Conservation (phyloP, 768 basidiomycete genomes). For the Hysterangium stoloniferum region DNA sequence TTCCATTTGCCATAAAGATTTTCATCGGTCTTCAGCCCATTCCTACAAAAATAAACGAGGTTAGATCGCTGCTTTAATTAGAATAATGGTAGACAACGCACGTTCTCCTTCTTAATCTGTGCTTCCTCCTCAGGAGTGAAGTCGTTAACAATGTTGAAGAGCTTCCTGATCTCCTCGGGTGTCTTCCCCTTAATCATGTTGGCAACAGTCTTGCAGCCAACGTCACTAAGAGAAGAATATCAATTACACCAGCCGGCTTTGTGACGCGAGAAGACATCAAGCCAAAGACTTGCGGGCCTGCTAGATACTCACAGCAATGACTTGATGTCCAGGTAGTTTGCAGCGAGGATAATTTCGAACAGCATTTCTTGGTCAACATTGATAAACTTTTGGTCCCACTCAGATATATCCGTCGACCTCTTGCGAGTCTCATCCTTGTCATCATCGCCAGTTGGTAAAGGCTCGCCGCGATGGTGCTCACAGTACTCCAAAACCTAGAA, state of each 20-base stretch:
- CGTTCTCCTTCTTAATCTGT: conserved; percentile 99
- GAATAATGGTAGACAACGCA: conserved; percentile 35
- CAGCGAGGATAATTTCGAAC: conserved; percentile 98
- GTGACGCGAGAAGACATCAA: conserved; percentile 9
- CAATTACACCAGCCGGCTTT: conserved; percentile 9
- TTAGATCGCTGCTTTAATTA: not conserved
- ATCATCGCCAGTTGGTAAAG: conserved; percentile 83
- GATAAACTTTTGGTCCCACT: conserved; percentile 99
- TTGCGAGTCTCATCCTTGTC: conserved; percentile 91
- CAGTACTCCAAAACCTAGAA: conserved; percentile 99
- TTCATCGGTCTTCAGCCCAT: conserved; percentile 90
- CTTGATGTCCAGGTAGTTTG: conserved; percentile 99
- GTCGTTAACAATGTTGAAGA: conserved; percentile 97
- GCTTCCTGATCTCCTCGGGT: conserved; percentile 96
- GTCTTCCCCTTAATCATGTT: conserved; percentile 99
- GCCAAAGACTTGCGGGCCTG: not conserved
- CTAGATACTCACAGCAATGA: conserved; percentile 70
- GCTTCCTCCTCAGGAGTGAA: conserved; percentile 99
- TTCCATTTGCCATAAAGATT: too few species aligned
- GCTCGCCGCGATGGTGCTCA: conserved; percentile 96
- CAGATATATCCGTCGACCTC: conserved; percentile 95
- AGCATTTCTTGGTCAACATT: conserved; percentile 99
- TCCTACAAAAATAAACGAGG: conserved; percentile 41
- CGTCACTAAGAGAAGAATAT: conserved; percentile 58
- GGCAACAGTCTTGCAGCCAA: conserved; percentile 97